These are phyloP conservation scores for Schizophyllum amplum DNA, from an alignment of 1,284 basidiomycete species.

Conservation along the genomic window DNA sequence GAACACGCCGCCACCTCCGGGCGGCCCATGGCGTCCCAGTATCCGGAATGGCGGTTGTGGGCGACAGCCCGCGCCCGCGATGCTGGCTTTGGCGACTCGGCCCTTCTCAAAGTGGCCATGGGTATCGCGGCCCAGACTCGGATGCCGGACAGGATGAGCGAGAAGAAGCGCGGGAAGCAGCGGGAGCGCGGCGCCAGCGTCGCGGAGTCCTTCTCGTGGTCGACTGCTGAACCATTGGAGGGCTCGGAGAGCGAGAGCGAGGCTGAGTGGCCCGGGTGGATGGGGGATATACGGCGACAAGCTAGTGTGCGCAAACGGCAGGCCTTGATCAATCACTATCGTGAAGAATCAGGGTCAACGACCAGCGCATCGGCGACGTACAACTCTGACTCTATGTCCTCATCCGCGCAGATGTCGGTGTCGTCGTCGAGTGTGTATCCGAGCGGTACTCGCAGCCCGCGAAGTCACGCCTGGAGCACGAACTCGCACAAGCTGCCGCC, in stretches of 20 bases:
- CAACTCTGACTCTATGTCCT: neutral
- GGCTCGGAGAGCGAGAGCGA: slow-evolving; percentile 6
- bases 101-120: neutral
- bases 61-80: neutral
- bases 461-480: neutral
- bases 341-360: neutral
- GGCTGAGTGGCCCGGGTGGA: slow-evolving; percentile 14
- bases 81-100: neutral
- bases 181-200: too few species aligned
- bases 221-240: neutral
- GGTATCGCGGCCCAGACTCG: neutral
- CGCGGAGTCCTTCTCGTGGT: neutral
- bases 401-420: neutral
- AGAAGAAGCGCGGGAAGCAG: neutral
- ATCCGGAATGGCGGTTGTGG: neutral
- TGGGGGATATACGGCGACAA: slow-evolving; percentile 12
- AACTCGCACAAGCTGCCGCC: neutral
- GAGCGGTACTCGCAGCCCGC: neutral
- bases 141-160: neutral
- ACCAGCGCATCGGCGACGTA: too few species aligned
- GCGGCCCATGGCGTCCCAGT: neutral
- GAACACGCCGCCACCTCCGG: too few species aligned
- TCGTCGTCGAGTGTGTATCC: too few species aligned
- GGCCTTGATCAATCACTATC: neutral
- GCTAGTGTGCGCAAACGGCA: slow-evolving; percentile 1